Conservation (phyloP, 306 rosid species). For the Trifolium dubium region DNA sequence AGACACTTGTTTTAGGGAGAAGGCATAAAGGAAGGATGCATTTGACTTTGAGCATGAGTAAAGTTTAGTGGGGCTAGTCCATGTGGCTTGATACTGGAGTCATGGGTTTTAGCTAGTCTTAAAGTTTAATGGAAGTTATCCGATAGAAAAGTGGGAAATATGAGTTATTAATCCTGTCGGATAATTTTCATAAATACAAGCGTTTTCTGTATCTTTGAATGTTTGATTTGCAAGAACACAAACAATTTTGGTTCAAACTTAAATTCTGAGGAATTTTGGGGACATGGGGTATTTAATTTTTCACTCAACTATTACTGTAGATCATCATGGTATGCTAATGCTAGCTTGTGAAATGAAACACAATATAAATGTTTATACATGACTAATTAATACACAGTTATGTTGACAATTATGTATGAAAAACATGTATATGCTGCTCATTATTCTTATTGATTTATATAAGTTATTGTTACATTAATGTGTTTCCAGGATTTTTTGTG, state of each 20-base stretch:
- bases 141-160: constrained; percentile 24
- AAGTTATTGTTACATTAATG: constrained; percentile 35
- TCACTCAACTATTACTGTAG: constrained; percentile 9
- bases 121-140: constrained; percentile 11
- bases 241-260: constrained; percentile 8
- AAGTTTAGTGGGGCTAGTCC: neutral
- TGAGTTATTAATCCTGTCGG: constrained; percentile 20
- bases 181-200: constrained; percentile 22
- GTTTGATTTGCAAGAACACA: constrained; percentile 17
- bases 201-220: neutral
- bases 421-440: constrained; percentile 21
- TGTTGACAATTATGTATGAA: neutral
- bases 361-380: neutral
- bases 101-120: constrained; percentile 23
- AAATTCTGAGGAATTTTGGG: constrained; percentile 13
- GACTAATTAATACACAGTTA: too few species aligned
- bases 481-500: constrained; percentile 76
- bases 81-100: constrained; percentile 10
- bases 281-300: constrained; percentile 12
- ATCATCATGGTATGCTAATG: constrained; percentile 16
- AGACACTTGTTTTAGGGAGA: constrained; percentile 1
- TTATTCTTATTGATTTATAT: constrained; percentile 16
- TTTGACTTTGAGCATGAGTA: constrained; percentile 4
- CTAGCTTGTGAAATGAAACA: constrained; percentile 17
- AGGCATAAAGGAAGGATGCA: constrained; percentile 5